Evolutionary conservation across 495 filamentous ascomycete genomes (phyloP), one percentile per base, ranked within the genome.

Genomic region (Penicillium angulare): DNA sequence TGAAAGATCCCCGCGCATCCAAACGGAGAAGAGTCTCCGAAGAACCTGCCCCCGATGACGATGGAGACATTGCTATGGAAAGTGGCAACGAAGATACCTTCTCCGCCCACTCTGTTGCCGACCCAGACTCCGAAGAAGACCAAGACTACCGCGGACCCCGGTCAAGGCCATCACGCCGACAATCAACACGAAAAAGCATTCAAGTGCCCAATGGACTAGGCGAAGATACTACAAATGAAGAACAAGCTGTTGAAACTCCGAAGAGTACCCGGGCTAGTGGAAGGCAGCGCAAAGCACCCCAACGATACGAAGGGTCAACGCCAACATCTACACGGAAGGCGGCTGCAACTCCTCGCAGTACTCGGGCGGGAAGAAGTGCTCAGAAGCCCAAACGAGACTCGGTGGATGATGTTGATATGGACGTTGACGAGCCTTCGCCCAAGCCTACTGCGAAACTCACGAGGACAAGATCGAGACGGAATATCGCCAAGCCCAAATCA

Each of bases 1-100:
- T 75, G 72, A 71, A 57, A 43, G 70, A 76, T 24, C 59, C 65
- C 13, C 68, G 71, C n/a, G 59, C 69, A 12, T 53, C 59, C 10
- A 77, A 77, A 57, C 60, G 74, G 46, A 69, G 74, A 45, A 65
- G 65, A 49, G 66, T 75, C 33, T 73, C 69, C 32, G 58, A 64
- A 38, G 47, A 49, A 16, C 52, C 56, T 1, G 17, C 15, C 15
- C 52, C 61, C 21, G 70, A 72, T 43, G 50, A 42, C n/a, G 70
- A 74, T 43, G 72, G 69, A 38, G 71, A 75, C 41, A 50, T 61
- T 15, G 55, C 55, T 18, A 71, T 72, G 70, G 57, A 50, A 21
- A 56, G 47, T 33, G 40, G 54, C 12, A 60, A 52, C 12, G 39
- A 56, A 10, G 60, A 58, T 16, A 31, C 49, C 13, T 46, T 46